Base-by-base conservation (phyloP, 345 rosid genomes). In the Salix exigua region DNA sequence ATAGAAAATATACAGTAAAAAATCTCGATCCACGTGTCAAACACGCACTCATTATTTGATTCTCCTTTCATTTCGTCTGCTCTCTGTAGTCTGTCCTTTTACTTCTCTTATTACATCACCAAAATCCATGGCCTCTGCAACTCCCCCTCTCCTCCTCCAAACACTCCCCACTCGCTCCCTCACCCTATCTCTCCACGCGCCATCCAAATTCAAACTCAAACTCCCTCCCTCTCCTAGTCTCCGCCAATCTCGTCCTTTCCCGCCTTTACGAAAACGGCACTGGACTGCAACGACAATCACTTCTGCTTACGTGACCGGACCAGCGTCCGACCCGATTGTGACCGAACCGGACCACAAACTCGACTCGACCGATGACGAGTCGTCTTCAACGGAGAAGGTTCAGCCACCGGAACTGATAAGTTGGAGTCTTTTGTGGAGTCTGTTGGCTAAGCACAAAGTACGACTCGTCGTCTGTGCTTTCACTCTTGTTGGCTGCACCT, bases 281-380 rank as follows among this genome's bases (percentile, higher is more conserved):
- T 16, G 50, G 50, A 46, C 50, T 3, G 50, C 50, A 46, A 14
- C 64, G 23, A 76, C 87, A 0, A 74, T 88, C 70, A 21, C 88
- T 21, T 73, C 82, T 19, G 99, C 96, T 21, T 90, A 91, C 80
- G 89, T 93, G 61, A 83, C 93, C 19, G 97, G 97, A n/a, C 90
- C 88, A 0, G 90, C 97, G 7, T 88, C 91, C 33, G 91, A 88
- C 79, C 91, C 97, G 62, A 87, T 86, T 66, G 73, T 86, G 51
- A 87, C 74, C 66, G 96, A 95, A 30, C 73, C 87, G 16, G 88
- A 85, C 76, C 92, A 86, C 50, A 88, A 74, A 51, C 58, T 85
- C 37, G 84, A 86, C 44, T 83, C 42, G 26, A 66, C 81, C 42
- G 77, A 78, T 28, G 18, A 31, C 68, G 66, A 14, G 25, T 12